Conservation (phyloP, 1,139 yeast genomes). For the Pichia sp. region DNA sequence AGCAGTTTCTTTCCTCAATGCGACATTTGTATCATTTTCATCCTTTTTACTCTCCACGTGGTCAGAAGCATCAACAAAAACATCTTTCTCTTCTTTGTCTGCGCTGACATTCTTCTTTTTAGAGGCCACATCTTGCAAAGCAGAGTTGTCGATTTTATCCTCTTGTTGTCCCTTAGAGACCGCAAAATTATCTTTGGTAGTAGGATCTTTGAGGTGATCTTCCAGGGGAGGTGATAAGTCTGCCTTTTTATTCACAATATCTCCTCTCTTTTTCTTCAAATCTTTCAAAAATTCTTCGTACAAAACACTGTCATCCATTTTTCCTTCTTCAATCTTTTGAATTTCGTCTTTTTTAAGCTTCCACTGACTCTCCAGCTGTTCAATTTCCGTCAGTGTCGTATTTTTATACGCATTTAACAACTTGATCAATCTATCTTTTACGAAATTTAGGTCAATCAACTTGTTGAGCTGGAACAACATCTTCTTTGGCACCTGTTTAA, state of each 20-base stretch:
- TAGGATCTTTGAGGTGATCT: not conserved
- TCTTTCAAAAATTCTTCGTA: conserved; percentile 19
- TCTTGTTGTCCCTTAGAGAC: no score
- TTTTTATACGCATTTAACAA: conserved; percentile 25
- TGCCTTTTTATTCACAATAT: not conserved
- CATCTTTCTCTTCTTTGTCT: conserved; percentile 1
- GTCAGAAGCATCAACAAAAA: conserved; percentile 6
- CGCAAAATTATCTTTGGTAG: not conserved
- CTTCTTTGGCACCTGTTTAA: conserved; percentile 25
- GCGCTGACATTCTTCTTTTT: not conserved
- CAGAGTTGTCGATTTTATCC: not conserved
- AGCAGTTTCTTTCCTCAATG: not conserved
- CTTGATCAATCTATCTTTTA: conserved; percentile 26
- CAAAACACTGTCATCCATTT: conserved; percentile 22
- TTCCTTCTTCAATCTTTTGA: conserved; percentile 23
- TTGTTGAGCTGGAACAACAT: conserved; percentile 24
- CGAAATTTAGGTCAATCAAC: conserved; percentile 22
- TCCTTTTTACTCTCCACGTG: not conserved
- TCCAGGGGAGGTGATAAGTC: not conserved
- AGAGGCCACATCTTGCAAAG: not conserved
- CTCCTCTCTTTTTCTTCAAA: conserved; percentile 8
- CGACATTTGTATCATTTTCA: not conserved
- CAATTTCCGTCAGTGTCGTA: conserved; percentile 24
- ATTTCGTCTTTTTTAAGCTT: conserved; percentile 21
- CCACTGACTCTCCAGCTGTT: conserved; percentile 21